Percentiles rank a stretch among this genome's conserved stretches.
Conservation (phyloP, 2,329 filamentous ascomycete species). For the Microdochium paspali region DNA sequence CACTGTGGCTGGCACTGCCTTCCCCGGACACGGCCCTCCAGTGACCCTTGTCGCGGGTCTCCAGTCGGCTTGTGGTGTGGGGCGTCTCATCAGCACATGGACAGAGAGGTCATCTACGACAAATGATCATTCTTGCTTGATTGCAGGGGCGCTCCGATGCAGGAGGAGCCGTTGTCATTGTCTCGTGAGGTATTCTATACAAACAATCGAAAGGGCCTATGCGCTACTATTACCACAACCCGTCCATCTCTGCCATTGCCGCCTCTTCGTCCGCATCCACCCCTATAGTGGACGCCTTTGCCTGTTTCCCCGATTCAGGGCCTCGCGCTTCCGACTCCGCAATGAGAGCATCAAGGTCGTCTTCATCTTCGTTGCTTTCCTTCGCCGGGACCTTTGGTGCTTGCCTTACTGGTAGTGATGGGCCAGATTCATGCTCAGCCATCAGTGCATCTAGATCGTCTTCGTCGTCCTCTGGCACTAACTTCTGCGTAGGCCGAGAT, state of each 20-base stretch:
- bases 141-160: too few relatives aligned
- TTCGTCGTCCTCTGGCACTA: conserved; percentile 12
- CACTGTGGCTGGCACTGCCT: not conserved
- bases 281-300: conserved; percentile 5
- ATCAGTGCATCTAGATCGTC: conserved; percentile 20
- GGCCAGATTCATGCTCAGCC: conserved; percentile 29
- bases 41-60: not conserved
- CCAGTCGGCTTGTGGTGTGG: not conserved
- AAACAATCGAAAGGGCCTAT: too few relatives aligned
- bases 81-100: too few relatives aligned
- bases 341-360: conserved; percentile 34
- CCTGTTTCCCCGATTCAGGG: conserved; percentile 1
- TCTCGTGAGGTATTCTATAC: too few relatives aligned
- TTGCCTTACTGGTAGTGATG: conserved; percentile 8
- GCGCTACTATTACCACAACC: conserved; percentile 30
- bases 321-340: conserved; percentile 24
- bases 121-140: too few relatives aligned
- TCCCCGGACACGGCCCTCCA: not conserved
- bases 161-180: too few relatives aligned
- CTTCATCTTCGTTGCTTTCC: conserved; percentile 18
- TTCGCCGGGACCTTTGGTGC: conserved; percentile 4
- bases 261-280: conserved; percentile 34
- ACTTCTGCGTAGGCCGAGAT: conserved; percentile 1
- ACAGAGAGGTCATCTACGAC: too few relatives aligned
- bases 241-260: conserved; percentile 57